phyloP scores from a whole-genome alignment of 192 early-diverging fungal species.

The Martensiomyces pterosporus region DNA sequence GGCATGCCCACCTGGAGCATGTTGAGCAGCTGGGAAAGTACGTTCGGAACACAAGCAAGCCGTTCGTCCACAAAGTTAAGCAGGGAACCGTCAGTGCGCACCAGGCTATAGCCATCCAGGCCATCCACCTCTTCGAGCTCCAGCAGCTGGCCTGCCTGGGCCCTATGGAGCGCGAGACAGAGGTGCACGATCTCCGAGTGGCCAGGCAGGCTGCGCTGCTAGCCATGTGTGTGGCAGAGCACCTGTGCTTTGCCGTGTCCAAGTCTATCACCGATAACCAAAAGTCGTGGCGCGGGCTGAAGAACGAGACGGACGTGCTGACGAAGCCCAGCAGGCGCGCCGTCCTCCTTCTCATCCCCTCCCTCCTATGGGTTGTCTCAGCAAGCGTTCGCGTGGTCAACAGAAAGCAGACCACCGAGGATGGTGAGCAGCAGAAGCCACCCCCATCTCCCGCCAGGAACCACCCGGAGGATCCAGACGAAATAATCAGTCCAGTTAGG shows the following conservation, averaged over 20 bases:
- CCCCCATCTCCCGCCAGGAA: too few relatives aligned
- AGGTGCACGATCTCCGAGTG: constrained; percentile 5
- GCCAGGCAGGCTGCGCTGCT: constrained; percentile 20
- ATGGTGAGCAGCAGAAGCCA: too few relatives aligned
- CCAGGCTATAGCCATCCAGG: constrained; percentile 19
- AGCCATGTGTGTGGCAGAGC: constrained; percentile 14
- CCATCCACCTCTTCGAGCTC: constrained; percentile 37
- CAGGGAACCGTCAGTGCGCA: constrained; percentile 10
- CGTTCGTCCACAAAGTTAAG: constrained; percentile 20
- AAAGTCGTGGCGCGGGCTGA: constrained; percentile 5
- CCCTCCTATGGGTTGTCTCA: constrained; percentile 22
- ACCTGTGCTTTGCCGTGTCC: constrained; percentile 7
- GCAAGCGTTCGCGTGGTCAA: constrained; percentile 15
- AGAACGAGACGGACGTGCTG: constrained; percentile 13
- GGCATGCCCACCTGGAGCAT: too few relatives aligned
- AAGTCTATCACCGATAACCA: constrained; percentile 7
- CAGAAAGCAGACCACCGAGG: not conserved
- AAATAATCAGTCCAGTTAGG: too few relatives aligned
- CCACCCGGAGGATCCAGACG: too few relatives aligned
- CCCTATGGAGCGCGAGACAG: constrained; percentile 12
- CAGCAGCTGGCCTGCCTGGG: constrained; percentile 29
- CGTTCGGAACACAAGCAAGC: not conserved
- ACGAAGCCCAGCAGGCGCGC: constrained; percentile 14
- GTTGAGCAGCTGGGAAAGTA: not conserved
- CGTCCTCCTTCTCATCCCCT: constrained; percentile 6